Conservation (phyloP, 1,139 yeast species). For the Yamadazyma songkhlaensis region DNA sequence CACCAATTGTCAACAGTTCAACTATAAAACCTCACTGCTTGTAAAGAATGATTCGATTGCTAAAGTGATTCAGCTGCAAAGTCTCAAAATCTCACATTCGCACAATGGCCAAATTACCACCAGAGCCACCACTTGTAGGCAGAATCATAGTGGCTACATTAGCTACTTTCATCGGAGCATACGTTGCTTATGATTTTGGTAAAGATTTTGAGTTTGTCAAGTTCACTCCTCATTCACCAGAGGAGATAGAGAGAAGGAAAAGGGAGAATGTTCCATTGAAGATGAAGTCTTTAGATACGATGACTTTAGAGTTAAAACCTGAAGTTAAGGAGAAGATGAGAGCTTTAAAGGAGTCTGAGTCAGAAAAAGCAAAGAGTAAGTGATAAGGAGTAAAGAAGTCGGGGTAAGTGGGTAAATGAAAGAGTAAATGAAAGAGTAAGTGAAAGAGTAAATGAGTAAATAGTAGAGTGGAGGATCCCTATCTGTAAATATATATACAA, state of each 20-base stretch:
- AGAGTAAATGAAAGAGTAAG: neutral
- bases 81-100: neutral
- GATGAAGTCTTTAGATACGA: constrained; percentile 32
- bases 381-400: neutral
- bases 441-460: neutral
- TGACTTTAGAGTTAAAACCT: constrained; percentile 43
- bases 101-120: constrained; percentile 5
- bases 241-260: constrained; percentile 39
- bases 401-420: neutral
- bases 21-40: no score
- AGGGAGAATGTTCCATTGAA: constrained; percentile 29
- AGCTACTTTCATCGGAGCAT: constrained; percentile 33
- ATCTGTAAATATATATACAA: constrained; percentile 5
- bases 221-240: constrained; percentile 37
- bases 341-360: constrained; percentile 21
- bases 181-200: constrained; percentile 33
- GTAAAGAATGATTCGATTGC: neutral
- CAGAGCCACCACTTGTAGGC: constrained; percentile 33
- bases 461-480: neutral
- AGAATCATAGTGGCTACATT: constrained; percentile 36
- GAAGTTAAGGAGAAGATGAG: constrained; percentile 39
- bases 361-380: constrained; percentile 1
- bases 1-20: no score
- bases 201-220: constrained; percentile 41
- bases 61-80: neutral